A percentile compares a stretch with the other conserved stretches of the same genome.
Evolutionary conservation across 345 rosid genomes (phyloP).

Genomic region (Lumnitzera racemosa): DNA sequence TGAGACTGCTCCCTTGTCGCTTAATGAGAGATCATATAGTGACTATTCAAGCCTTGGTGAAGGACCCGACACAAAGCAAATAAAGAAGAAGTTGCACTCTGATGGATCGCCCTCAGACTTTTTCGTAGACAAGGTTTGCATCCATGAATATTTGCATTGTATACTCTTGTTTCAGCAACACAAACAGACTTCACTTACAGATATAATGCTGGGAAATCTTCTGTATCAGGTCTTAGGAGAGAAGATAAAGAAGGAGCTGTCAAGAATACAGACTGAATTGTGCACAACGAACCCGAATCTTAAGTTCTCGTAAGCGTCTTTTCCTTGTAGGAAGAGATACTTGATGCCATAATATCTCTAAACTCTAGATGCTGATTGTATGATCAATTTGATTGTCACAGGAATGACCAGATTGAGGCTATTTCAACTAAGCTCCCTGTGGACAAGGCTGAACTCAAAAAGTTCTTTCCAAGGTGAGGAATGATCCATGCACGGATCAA

Average conservation of each 20-base stretch:
- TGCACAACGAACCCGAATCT: conserved; percentile 44
- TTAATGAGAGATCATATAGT: conserved; percentile 40
- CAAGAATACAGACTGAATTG: conserved; percentile 58
- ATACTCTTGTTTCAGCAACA: background rate
- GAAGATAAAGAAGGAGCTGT: conserved; percentile 63
- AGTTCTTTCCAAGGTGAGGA: conserved; percentile 66
- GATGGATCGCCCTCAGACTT: conserved; percentile 65
- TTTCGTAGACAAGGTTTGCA: conserved; percentile 59
- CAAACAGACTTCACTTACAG: background rate
- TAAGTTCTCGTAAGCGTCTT: conserved; percentile 49
- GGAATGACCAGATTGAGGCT: conserved; percentile 70
- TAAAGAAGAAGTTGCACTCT: conserved; percentile 57
- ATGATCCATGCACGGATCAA: background rate
- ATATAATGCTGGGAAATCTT: background rate
- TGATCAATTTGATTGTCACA: conserved; percentile 13
- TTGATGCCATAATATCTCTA: too few species aligned
- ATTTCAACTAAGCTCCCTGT: conserved; percentile 75
- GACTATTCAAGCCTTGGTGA: conserved; percentile 39
- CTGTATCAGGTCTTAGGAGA: conserved; percentile 49
- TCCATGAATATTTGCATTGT: background rate
- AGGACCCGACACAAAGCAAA: conserved; percentile 57
- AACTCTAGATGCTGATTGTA: too few species aligned
- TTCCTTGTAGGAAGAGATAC: background rate
- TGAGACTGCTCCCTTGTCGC: conserved; percentile 54
- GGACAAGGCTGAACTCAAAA: conserved; percentile 57